Evolutionary conservation across 352 stramenopile genomes (phyloP), one percentile per base, ranked within the genome.

Genomic region (Pythium sukuiense): DNA sequence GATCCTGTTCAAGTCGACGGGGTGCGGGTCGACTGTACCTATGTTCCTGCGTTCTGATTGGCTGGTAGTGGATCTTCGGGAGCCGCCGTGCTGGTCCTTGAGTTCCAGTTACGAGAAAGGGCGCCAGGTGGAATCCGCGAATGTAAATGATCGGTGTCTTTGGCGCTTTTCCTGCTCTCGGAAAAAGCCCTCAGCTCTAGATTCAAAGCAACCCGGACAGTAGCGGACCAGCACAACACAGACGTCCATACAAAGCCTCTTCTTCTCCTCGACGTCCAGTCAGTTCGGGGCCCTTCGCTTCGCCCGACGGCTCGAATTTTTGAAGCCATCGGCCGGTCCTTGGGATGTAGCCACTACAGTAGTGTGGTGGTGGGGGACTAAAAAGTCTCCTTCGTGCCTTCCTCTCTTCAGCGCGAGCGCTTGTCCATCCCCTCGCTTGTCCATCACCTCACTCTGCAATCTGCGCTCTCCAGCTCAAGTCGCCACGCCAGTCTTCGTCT

Each of bases 381-480:
- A 6, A 37, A 37, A n/a, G n/a, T n/a, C n/a, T n/a, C n/a, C n/a
- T n/a, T n/a, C n/a, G 6, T 9, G 11, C 32, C 32, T 37, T 37
- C 32, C 32, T 37, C 32, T 37, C 32, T 37, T 37, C 32, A 37
- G 6, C 11, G 32, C 11, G 0, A 37, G 16, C 18, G 9, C 6
- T 5, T 11, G 20, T 55, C 48, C 48, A 32, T 33, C 20, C 48
- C 20, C 20, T 11, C 2, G 48, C 20, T 32, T 2, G 48, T 60
- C 35, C 54, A 49, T 60, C 54, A 7, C 29, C 54, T 60, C 54
- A 60, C 45, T 60, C 54, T 11, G 24, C 54, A 60, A 60, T 41
- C 9, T 33, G 37, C 33, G 33, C 8, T 49, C 54, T 27, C 26
- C 35, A 37, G 54, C 54, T 50, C 54, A 60, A 60, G 54, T 32